These are phyloP conservation scores for Tetradesmus obliquus DNA, from an alignment of 139 green algal genomes.

Conservation along the genomic window DNA sequence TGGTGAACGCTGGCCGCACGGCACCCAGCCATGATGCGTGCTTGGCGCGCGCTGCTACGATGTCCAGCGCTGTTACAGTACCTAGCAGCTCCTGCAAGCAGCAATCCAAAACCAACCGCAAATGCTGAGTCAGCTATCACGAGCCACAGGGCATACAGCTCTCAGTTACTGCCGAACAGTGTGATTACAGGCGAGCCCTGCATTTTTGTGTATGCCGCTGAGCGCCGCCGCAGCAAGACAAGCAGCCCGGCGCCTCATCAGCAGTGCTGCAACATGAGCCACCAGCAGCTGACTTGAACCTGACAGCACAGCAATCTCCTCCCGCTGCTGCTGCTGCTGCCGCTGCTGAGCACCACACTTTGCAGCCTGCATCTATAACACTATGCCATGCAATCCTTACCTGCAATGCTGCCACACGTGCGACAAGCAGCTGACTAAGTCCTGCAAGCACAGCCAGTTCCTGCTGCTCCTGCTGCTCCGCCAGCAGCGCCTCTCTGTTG, in stretches of 20 bases:
- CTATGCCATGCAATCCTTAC: background rate
- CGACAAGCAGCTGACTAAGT: background rate
- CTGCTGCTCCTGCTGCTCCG: slow-evolving; percentile 65
- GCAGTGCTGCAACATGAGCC: background rate
- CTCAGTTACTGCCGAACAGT: too few species aligned
- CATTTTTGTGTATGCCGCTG: too few species aligned
- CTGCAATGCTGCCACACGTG: slow-evolving; percentile 33
- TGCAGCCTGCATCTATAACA: background rate
- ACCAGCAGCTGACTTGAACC: background rate
- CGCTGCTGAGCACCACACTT: background rate
- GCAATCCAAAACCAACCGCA: background rate
- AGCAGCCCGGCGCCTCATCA: background rate
- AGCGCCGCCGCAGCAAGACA: too few species aligned
- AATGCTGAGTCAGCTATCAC: too few species aligned
- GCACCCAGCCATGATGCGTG: slow-evolving; percentile 74
- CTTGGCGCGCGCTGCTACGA: slow-evolving; percentile 67
- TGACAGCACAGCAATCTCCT: background rate
- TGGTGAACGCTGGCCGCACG: slow-evolving; percentile 47
- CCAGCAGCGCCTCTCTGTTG: slow-evolving; percentile 78
- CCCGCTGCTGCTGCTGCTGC: background rate
- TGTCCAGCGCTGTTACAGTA: slow-evolving; percentile 70
- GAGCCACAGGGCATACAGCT: too few species aligned
- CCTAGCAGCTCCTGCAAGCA: slow-evolving; percentile 56
- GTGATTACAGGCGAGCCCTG: too few species aligned
- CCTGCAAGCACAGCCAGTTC: slow-evolving; percentile 19